Evolutionary conservation across 2,329 filamentous ascomycete species (phyloP).

Genomic region (Escovopsis sp.): DNA sequence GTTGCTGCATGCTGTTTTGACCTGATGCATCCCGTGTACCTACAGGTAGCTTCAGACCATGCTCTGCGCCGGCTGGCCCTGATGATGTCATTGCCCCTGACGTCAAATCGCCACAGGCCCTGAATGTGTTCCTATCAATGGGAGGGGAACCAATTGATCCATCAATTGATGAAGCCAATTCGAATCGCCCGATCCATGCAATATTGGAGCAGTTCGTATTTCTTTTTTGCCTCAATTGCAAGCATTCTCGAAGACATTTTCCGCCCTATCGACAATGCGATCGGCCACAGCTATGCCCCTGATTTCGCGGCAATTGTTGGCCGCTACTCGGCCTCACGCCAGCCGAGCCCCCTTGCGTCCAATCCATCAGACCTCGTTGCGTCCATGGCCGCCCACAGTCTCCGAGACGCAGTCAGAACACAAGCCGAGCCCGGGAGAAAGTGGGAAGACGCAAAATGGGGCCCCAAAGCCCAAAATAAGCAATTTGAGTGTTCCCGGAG

Average conservation of each 20-base stretch:
- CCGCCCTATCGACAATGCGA: neutral
- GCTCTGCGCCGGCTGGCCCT: neutral
- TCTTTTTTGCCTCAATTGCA: neutral
- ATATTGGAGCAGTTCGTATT: too few relatives aligned
- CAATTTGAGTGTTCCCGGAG: constrained; percentile 29
- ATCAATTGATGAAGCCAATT: neutral
- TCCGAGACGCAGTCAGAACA: neutral
- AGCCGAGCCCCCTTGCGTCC: neutral
- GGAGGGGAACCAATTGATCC: too few relatives aligned
- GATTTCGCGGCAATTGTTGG: neutral
- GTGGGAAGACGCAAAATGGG: constrained; percentile 10
- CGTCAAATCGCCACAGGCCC: constrained; percentile 1
- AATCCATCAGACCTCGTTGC: neutral
- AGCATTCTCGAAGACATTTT: neutral
- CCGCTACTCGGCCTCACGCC: neutral
- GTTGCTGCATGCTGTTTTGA: neutral
- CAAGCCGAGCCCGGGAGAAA: neutral
- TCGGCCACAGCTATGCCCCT: neutral
- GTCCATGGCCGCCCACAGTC: neutral
- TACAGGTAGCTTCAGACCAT: too few relatives aligned
- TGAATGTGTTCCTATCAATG: neutral
- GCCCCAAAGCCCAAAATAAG: constrained; percentile 36
- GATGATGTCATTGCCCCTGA: constrained; percentile 8
- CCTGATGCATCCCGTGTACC: too few relatives aligned
- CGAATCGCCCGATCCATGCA: neutral